phyloP scores from a whole-genome alignment of 352 stramenopile species.

The Phytophthora meadii region DNA sequence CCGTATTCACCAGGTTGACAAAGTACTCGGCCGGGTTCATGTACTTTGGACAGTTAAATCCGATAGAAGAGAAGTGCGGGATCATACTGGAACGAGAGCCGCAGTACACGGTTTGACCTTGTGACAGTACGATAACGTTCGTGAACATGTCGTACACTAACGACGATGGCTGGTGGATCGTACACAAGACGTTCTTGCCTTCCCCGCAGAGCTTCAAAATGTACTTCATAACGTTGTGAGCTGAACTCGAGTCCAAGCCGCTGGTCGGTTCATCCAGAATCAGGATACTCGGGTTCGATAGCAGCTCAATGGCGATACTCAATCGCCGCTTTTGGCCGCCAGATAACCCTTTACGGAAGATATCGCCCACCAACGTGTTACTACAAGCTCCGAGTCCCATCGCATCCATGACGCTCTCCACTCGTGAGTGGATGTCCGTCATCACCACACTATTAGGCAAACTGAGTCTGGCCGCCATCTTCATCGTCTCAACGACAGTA shows the following conservation, averaged over 20 bases:
- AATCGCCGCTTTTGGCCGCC: conserved; percentile 81
- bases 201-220: conserved; percentile 42
- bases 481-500: conserved; percentile 71
- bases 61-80: conserved; percentile 41
- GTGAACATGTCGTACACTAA: conserved; percentile 68
- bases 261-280: conserved; percentile 82
- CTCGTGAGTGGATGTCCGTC: conserved; percentile 34
- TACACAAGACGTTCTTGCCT: conserved; percentile 61
- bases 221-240: conserved; percentile 59
- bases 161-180: conserved; percentile 77
- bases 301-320: conserved; percentile 76
- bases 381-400: conserved; percentile 51
- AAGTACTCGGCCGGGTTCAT: conserved; percentile 62
- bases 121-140: conserved; percentile 63
- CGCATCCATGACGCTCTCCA: conserved; percentile 52
- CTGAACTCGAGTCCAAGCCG: conserved; percentile 55
- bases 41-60: conserved; percentile 48
- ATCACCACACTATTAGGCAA: conserved; percentile 42
- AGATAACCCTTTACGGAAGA: conserved; percentile 75
- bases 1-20: conserved; percentile 54
- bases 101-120: conserved; percentile 81
- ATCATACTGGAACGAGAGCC: conserved; percentile 51
- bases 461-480: conserved; percentile 62
- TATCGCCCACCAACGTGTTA: conserved; percentile 70
- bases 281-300: conserved; percentile 69